Percentiles rank a stretch among this genome's conserved stretches.
Conservation (phyloP, 352 stramenopile species). For the Pythium volutum region DNA sequence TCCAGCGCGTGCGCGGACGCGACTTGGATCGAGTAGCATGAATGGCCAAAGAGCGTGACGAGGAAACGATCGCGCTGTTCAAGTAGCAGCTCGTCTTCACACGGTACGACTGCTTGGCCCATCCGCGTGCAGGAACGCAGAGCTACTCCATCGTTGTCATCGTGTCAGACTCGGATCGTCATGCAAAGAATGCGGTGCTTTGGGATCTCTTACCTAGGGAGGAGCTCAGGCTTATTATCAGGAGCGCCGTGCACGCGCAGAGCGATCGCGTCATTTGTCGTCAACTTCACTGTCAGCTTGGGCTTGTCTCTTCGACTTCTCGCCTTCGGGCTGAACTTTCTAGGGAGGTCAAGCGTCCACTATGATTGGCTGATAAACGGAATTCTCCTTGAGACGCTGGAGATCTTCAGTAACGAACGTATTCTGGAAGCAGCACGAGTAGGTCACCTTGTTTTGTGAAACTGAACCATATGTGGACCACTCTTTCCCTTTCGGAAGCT, state of each 20-base stretch:
- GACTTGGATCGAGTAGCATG: conserved; percentile 48
- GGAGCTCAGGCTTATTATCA: background rate
- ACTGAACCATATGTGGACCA: background rate
- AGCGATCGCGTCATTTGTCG: background rate
- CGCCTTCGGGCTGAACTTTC: background rate
- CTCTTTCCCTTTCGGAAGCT: background rate
- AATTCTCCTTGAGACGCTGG: too few relatives aligned
- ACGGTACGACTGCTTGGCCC: conserved; percentile 46
- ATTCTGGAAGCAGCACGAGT: too few relatives aligned
- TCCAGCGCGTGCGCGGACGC: conserved; percentile 39
- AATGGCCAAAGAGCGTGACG: conserved; percentile 51
- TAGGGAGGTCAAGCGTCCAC: background rate
- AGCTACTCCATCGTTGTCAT: background rate
- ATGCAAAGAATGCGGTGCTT: background rate
- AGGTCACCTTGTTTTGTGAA: background rate
- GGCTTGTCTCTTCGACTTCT: background rate
- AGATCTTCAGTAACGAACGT: too few relatives aligned
- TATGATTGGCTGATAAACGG: background rate
- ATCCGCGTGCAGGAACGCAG: conserved; percentile 40
- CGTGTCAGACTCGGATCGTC: background rate
- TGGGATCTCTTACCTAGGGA: background rate
- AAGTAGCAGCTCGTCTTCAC: conserved; percentile 44
- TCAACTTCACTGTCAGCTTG: background rate
- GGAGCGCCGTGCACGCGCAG: background rate
- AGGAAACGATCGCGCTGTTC: conserved; percentile 44